Evolutionary conservation across 106 monocot species (phyloP).

Genomic region (Dendrobium officinale): DNA sequence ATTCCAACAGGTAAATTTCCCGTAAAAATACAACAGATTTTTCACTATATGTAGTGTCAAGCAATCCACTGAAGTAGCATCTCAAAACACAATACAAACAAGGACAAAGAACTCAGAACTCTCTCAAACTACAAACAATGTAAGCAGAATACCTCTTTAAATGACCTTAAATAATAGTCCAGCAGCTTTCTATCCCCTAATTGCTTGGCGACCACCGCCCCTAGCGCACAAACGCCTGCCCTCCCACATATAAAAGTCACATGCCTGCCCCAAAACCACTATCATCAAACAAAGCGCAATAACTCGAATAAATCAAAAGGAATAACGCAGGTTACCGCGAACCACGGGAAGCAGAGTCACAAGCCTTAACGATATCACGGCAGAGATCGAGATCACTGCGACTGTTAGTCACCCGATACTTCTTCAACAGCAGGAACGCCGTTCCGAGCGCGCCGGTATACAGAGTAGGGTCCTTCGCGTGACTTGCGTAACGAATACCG

Average conservation of each 20-base stretch:
- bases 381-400: slow-evolving; percentile 44
- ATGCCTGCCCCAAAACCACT: slow-evolving; percentile 23
- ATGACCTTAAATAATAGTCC: slow-evolving; percentile 56
- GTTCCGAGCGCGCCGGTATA: slow-evolving; percentile 78
- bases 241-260: slow-evolving; percentile 78
- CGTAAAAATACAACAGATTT: no score
- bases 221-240: slow-evolving; percentile 88
- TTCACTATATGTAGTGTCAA: background rate
- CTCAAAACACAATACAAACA: background rate
- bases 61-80: background rate
- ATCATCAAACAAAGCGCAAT: background rate
- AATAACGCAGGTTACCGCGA: slow-evolving; percentile 24
- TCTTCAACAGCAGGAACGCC: slow-evolving; percentile 64
- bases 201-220: slow-evolving; percentile 64
- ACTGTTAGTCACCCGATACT: slow-evolving; percentile 42
- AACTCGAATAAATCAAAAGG: background rate
- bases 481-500: slow-evolving; percentile 28
- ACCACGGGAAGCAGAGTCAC: slow-evolving; percentile 34
- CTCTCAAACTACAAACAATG: background rate
- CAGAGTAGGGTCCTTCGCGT: slow-evolving; percentile 46
- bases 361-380: slow-evolving; percentile 45
- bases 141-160: slow-evolving; percentile 47
- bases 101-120: background rate
- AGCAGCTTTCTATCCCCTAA: slow-evolving; percentile 39
- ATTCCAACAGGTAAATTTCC: background rate